Base-by-base conservation (phyloP, 176 grass and related monocot species). In the Metroxylon sagu region DNA sequence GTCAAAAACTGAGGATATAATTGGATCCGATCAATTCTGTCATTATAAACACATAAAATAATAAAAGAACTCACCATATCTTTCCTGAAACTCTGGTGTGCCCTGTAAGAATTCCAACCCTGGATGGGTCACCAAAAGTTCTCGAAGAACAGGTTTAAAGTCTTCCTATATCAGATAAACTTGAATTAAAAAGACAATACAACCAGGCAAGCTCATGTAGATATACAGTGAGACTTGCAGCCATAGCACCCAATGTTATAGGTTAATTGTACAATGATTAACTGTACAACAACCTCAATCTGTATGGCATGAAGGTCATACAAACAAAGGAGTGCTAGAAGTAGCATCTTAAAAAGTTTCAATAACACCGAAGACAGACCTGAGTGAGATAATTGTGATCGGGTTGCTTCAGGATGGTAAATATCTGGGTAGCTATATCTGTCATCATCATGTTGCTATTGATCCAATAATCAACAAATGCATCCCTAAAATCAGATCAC, bases 101-200 rank as follows among this genome's bases (percentile, higher is more conserved):
- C 94, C 94, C 76, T 98, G 94, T 75, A 98, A 74, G 71, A 98
- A 98, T 76, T 98, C 94, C 73, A 98, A 85, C 59, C 94, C 94
- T 74, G 94, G 85, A 76, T 98, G 94, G 65, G 64, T 98, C 61
- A 85, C 67, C 85, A 98, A 60, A 25, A 98, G 88, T 79, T 98
- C 94, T 75, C 81, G 84, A 56, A 98, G 64, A 26, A 98, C 70
- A 76, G 88, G 88, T 68, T 98, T 98, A 55, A 98, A 98, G 56
- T 98, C 94, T 19, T 98, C 94, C 94, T 98, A 76, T 25, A 49
- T 48, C 39, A 80, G 10, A 43, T 43, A 43, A 43, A 43, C 35
- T 43, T 43, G 35, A 12, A 43, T 43, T 43, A 43, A 43, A 43
- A 0, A 43, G 8, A 43, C 12, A 43, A 43, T 14, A 43, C 35